phyloP scores from a whole-genome alignment of 148 eudicot species.

The Dianthus caryophyllus region DNA sequence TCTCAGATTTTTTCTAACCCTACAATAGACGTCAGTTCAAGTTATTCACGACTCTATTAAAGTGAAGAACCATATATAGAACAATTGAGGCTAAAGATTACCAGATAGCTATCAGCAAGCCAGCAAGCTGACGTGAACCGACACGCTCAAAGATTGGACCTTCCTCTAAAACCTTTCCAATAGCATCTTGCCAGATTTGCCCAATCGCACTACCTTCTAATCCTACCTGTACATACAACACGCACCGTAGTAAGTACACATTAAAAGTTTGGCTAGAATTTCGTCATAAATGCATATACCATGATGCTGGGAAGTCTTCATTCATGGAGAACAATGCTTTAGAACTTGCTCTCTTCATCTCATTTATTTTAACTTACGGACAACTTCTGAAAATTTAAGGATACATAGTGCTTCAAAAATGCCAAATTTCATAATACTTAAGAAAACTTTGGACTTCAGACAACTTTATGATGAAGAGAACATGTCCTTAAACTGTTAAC shows the following conservation, averaged over 20 bases:
- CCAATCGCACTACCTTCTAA: conserved; percentile 98
- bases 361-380: too few species aligned
- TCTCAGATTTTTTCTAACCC: conserved; percentile 86
- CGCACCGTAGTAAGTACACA: conserved; percentile 16
- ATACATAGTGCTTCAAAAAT: too few species aligned
- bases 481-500: too few species aligned
- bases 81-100: conserved; percentile 19
- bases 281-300: background rate
- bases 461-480: too few species aligned
- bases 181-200: conserved; percentile 92
- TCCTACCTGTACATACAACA: conserved; percentile 66
- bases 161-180: conserved; percentile 91
- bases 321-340: too few species aligned
- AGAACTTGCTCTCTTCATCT: too few species aligned
- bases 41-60: too few species aligned
- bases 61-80: too few species aligned
- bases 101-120: conserved; percentile 93
- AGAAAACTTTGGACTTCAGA: too few species aligned
- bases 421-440: background rate
- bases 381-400: too few species aligned
- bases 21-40: conserved; percentile 22
- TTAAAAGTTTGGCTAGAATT: background rate
- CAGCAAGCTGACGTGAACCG: conserved; percentile 94
- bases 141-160: conserved; percentile 84
- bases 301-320: too few species aligned